Evolutionary conservation across 495 filamentous ascomycete species (phyloP).

Genomic region (Xylaria castorea): DNA sequence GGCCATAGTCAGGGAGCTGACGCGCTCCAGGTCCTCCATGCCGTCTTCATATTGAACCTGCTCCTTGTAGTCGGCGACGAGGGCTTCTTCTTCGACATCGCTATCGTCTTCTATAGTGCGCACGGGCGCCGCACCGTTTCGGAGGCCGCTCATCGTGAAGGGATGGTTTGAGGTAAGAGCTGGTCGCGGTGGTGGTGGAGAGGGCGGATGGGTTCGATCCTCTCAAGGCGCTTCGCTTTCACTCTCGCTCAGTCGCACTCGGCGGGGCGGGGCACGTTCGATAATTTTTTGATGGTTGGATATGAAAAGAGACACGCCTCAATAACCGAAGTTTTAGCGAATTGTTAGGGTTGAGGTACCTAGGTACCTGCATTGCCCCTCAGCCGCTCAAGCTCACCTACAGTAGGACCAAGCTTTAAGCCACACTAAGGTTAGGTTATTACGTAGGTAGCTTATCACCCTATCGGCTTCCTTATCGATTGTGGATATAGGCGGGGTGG

Average conservation of each 20-base stretch:
- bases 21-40: conserved; percentile 77
- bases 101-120: conserved; percentile 77
- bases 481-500: conserved; percentile 15
- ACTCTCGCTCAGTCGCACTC: conserved; percentile 21
- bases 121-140: conserved; percentile 57
- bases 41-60: conserved; percentile 91
- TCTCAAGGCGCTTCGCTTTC: conserved; percentile 27
- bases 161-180: conserved; percentile 27
- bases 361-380: background rate
- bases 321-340: conserved; percentile 40
- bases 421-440: too few species aligned
- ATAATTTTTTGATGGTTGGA: conserved; percentile 37
- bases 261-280: conserved; percentile 34
- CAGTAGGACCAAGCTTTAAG: too few species aligned
- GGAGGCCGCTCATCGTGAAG: conserved; percentile 56
- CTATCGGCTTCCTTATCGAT: conserved; percentile 14
- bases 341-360: conserved; percentile 36
- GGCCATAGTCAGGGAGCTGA: conserved; percentile 57
- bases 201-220: conserved; percentile 28
- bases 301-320: conserved; percentile 16
- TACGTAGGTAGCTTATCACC: background rate
- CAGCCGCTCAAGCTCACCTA: too few species aligned
- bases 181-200: conserved; percentile 25
- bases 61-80: conserved; percentile 92
- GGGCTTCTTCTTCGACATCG: conserved; percentile 91